Conservation (phyloP, 331 rosid genomes). For the Malus hybrid region DNA sequence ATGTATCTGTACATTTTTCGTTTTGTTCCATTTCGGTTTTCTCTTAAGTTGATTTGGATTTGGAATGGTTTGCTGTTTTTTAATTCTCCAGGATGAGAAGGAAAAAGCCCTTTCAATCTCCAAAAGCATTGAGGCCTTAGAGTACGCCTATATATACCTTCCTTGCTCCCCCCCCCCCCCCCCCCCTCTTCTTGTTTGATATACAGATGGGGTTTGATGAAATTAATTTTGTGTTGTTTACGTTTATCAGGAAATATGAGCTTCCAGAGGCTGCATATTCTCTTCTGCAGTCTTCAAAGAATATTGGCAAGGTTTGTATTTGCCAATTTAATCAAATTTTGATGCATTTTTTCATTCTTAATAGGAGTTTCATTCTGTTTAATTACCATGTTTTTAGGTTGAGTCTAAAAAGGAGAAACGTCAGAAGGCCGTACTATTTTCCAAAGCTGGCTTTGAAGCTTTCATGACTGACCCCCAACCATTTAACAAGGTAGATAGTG, state of each 20-base stretch:
- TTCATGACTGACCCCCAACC: slow-evolving; percentile 17
- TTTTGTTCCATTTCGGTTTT: neutral
- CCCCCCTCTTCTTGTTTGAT: neutral
- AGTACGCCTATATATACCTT: slow-evolving; percentile 28
- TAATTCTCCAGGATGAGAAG: slow-evolving; percentile 53
- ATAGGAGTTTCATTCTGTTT: neutral
- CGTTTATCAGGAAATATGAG: slow-evolving; percentile 47
- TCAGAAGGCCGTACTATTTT: slow-evolving; percentile 46
- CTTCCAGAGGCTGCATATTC: slow-evolving; percentile 68
- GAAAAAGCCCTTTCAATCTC: slow-evolving; percentile 40
- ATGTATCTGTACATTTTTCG: neutral
- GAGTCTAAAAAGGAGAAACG: slow-evolving; percentile 67
- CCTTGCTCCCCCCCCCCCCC: neutral
- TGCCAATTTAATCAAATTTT: neutral
- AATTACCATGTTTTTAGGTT: slow-evolving; percentile 25
- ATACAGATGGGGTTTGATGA: neutral
- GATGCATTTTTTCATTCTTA: slow-evolving; percentile 2
- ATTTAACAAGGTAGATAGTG: slow-evolving; percentile 14
- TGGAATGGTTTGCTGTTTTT: slow-evolving; percentile 15
- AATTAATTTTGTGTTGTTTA: slow-evolving; percentile 10
- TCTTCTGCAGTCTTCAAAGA: slow-evolving; percentile 59
- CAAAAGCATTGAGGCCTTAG: slow-evolving; percentile 50
- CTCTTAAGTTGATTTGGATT: slow-evolving; percentile 7
- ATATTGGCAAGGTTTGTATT: slow-evolving; percentile 64
- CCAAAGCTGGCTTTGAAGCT: slow-evolving; percentile 54